phyloP scores from a whole-genome alignment of 768 basidiomycete species.

The Naganishia kalamii region DNA sequence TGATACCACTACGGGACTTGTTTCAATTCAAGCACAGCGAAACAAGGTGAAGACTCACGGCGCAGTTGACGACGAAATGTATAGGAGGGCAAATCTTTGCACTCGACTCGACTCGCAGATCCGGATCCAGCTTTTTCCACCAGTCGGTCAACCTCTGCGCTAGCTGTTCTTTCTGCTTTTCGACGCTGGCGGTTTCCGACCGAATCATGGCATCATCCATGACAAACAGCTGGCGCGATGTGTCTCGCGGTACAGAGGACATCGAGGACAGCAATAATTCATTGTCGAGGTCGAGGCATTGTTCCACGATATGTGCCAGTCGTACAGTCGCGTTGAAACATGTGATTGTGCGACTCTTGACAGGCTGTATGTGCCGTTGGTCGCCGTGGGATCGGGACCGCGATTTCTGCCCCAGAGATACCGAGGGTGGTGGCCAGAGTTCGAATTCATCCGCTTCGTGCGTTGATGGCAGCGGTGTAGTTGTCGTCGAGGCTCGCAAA shows the following conservation, averaged over 20 bases:
- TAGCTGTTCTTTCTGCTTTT: conserved; percentile 15
- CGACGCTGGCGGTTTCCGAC: not conserved
- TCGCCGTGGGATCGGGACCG: not conserved
- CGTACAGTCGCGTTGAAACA: conserved; percentile 7
- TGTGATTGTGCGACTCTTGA: conserved; percentile 1
- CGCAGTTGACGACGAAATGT: conserved; percentile 31
- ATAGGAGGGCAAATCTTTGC: conserved; percentile 26
- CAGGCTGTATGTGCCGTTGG: conserved; percentile 1
- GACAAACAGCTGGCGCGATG: not conserved
- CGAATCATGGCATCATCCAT: not conserved
- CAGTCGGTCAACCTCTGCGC: conserved; percentile 25
- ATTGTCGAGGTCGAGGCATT: conserved; percentile 31
- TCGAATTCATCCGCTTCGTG: conserved; percentile 36
- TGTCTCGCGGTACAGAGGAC: not conserved
- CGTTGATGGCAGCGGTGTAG: conserved; percentile 31
- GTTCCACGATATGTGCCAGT: conserved; percentile 30
- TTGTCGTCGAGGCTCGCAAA: conserved; percentile 27
- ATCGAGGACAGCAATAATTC: not conserved
- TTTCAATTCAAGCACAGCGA: not conserved
- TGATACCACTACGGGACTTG: conserved; percentile 31
- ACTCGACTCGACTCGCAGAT: conserved; percentile 21
- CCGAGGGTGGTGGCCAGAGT: conserved; percentile 33
- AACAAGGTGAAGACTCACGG: conserved; percentile 25
- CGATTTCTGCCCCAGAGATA: conserved; percentile 2
- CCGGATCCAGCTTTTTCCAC: conserved; percentile 20